Base-by-base conservation (phyloP, 208 protist species). In the Strigomonas galati region DNA sequence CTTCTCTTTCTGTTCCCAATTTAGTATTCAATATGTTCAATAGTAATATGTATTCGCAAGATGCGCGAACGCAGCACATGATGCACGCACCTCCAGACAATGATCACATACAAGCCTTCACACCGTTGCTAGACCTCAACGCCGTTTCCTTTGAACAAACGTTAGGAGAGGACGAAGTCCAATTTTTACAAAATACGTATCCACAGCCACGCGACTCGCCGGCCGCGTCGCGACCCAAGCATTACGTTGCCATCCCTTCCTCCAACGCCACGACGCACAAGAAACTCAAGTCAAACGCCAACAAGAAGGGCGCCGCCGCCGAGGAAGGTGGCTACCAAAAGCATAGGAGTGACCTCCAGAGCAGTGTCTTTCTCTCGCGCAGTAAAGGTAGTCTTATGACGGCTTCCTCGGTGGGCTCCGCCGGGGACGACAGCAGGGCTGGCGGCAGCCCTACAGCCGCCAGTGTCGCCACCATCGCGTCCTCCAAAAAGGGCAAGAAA, bases 1-100 rank as follows among this genome's bases (percentile, higher is more conserved):
- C 32, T 32, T 67, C 31, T 67, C 23, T 58, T 28, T 51, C 21
- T 67, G 28, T 28, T 21, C 35, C 35, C 35, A 14, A 14, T 10
- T 14, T 14, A 46, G 40, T 3, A n/a, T n/a, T 46, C 10, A 46
- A 15, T 46, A 9, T 46, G 3, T 46, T 15, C 6, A 46, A 2
- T 46, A 46, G 40, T 46, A 1, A 46, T 17, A 5, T 15, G 14
- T 15, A 9, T 19, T 46, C 40, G 1, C 3, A 46, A 46, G 40
- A 37, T 37, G 32, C 2, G 32, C 32, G 32, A 2, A 9, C 9
- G 6, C 9, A 12, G 32, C 32, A 37, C 32, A 37, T 2, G 2
- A 2, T 37, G 6, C 2, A 37, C 32, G 32, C 32, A 37, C 32
- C 6, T 2, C 32, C 2, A 37, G 32, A 37, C 32, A 46, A 15